Percentiles rank a stretch among this genome's conserved stretches.
Conservation (phyloP, 805 yeast genomes). For the Jamesozyma gamospora region DNA sequence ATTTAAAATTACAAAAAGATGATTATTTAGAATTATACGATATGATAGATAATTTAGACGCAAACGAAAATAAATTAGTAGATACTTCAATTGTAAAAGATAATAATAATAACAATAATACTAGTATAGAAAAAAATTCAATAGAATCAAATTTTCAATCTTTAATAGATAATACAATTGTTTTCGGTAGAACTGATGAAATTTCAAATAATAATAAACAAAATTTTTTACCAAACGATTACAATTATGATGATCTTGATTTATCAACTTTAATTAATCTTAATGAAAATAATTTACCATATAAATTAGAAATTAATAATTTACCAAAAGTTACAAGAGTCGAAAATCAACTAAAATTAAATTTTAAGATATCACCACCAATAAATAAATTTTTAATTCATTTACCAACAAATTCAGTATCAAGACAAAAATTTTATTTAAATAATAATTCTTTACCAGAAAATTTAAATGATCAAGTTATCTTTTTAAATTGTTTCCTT, state of each 20-base stretch:
- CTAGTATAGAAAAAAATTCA: neutral
- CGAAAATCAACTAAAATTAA: slow-evolving; percentile 86
- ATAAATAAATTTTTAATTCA: slow-evolving; percentile 55
- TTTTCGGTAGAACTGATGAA: slow-evolving; percentile 9
- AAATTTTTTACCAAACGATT: neutral
- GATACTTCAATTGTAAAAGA: neutral
- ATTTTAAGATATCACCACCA: slow-evolving; percentile 59
- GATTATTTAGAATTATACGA: neutral
- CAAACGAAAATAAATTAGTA: neutral
- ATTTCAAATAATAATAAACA: neutral
- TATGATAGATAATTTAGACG: neutral
- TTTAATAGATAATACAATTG: slow-evolving; percentile 7
- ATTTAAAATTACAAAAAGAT: neutral
- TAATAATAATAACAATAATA: neutral
- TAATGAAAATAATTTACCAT: slow-evolving; percentile 25
- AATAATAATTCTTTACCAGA: slow-evolving; percentile 35
- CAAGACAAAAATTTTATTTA: slow-evolving; percentile 76
- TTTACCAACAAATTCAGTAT: slow-evolving; percentile 77
- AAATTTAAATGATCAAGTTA: slow-evolving; percentile 42
- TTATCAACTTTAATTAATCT: neutral
- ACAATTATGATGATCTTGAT: neutral
- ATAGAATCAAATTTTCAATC: slow-evolving; percentile 1
- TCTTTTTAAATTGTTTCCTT: slow-evolving; percentile 74
- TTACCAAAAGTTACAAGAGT: slow-evolving; percentile 81
- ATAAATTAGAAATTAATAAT: slow-evolving; percentile 43